These are phyloP conservation scores for Paracoccidioides brasiliensis DNA, from an alignment of 2,329 filamentous ascomycete species.

Conservation along the genomic window DNA sequence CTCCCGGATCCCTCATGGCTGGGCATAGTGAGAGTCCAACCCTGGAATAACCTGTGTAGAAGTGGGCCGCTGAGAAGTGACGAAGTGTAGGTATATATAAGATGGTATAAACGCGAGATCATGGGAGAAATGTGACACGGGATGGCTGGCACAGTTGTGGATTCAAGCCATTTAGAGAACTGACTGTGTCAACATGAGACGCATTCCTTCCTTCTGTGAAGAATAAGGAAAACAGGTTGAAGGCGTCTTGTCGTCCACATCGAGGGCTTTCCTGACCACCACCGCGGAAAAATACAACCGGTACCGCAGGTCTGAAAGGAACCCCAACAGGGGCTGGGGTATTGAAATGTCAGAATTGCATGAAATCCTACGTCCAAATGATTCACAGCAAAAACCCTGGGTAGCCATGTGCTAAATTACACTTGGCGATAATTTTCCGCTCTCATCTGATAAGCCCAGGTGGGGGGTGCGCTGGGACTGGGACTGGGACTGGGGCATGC, in stretches of 20 bases:
- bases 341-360: background rate
- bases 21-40: slow-evolving; percentile 22
- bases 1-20: slow-evolving; percentile 1
- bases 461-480: no score
- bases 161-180: background rate
- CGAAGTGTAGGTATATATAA: background rate
- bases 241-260: background rate
- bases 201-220: background rate
- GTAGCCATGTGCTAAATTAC: background rate
- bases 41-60: background rate
- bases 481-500: background rate
- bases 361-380: background rate
- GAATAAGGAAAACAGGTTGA: background rate
- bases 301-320: background rate
- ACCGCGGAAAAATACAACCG: background rate
- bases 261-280: background rate
- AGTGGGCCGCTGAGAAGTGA: background rate
- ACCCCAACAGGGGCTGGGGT: background rate
- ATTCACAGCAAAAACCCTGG: background rate
- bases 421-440: background rate
- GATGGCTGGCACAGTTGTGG: no score
- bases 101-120: background rate
- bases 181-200: background rate
- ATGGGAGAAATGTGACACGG: background rate
- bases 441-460: background rate